Base-by-base conservation (phyloP, 2,329 filamentous ascomycete species). In the Claviceps quebecensis region DNA sequence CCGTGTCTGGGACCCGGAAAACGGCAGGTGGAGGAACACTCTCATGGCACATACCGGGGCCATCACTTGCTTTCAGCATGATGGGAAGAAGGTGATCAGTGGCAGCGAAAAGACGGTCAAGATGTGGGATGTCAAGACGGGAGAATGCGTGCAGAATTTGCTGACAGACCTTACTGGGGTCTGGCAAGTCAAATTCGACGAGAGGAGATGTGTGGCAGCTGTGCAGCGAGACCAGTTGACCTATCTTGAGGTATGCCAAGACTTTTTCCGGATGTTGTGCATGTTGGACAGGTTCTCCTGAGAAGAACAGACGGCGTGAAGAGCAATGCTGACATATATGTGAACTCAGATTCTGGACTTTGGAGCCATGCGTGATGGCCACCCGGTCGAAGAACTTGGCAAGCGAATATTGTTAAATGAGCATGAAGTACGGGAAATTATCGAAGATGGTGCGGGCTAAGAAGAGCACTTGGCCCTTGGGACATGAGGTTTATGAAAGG, bases 131-230 rank as follows among this genome's bases (percentile, higher is more conserved):
- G 86, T 96, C 48, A 81, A 83, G 60, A 95, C 84, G 1, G 93
- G 93, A 47, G 86, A 96, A 60, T 96, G 89, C 65, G 82, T 95
- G 49, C 86, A 91, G 58, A 91, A 98, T 67, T 77, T 98, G 43
- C 74, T 98, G 61, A 95, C 88, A 14, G 90, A 96, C 62, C 75
- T 98, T 38, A 91, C 84, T 58, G 90, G 91, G n/a, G 93, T 98
- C 7, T 98, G 93, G 93, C 93, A 98, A 71, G 93, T 98, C 61
- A 93, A 93, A 62, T 98, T 98, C 69, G 90, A 98, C 62, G 88
- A 94, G 63, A 78, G 93, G 58, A 80, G 91, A 65, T 98, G 93
- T 65, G 93, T 98, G 52, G 93, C 93, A 54, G 93, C 93, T 45
- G 93, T 98, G 52, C 93, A 98, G 72, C 80, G 93, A 52, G 88